Evolutionary conservation across 2,329 filamentous ascomycete species (phyloP).

Genomic region (Penicillium fuscoglaucum): DNA sequence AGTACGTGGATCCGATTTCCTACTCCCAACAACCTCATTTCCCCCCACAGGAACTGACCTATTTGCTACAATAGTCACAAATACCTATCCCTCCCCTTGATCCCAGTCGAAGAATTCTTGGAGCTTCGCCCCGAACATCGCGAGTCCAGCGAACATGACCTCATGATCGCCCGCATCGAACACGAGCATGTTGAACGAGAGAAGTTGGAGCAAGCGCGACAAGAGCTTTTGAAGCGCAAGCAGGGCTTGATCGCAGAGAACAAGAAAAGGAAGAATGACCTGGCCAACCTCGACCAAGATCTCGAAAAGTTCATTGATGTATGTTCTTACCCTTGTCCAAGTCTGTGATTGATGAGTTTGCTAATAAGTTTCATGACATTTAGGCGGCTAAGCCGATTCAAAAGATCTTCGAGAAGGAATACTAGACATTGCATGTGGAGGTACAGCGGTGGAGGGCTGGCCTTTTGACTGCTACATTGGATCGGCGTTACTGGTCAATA

Average conservation of each 20-base stretch:
- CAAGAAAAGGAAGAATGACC: conserved; percentile 88
- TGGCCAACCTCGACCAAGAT: conserved; percentile 87
- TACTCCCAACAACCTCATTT: background rate
- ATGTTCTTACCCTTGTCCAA: conserved; percentile 34
- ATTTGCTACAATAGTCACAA: conserved; percentile 57
- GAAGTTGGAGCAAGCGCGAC: conserved; percentile 78
- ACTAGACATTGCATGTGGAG: conserved; percentile 29
- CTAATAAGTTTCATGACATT: conserved; percentile 11
- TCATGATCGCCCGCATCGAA: conserved; percentile 88
- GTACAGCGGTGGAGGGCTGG: conserved; percentile 8
- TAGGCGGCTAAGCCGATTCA: conserved; percentile 86
- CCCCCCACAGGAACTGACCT: conserved; percentile 9
- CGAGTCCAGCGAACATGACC: conserved; percentile 70
- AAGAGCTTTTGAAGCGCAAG: conserved; percentile 72
- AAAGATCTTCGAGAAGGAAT: conserved; percentile 77
- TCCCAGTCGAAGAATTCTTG: conserved; percentile 81
- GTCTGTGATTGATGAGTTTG: background rate
- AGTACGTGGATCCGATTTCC: conserved; percentile 59
- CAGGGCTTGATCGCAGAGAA: conserved; percentile 72
- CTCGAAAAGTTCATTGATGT: conserved; percentile 93
- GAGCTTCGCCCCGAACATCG: conserved; percentile 71
- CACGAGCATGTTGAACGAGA: conserved; percentile 85
- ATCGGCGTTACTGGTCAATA: conserved; percentile 29
- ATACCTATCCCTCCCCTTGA: conserved; percentile 80
- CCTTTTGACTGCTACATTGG: conserved; percentile 17